Conservation (phyloP, 805 yeast species). For the Metschnikowia gelsemii region DNA sequence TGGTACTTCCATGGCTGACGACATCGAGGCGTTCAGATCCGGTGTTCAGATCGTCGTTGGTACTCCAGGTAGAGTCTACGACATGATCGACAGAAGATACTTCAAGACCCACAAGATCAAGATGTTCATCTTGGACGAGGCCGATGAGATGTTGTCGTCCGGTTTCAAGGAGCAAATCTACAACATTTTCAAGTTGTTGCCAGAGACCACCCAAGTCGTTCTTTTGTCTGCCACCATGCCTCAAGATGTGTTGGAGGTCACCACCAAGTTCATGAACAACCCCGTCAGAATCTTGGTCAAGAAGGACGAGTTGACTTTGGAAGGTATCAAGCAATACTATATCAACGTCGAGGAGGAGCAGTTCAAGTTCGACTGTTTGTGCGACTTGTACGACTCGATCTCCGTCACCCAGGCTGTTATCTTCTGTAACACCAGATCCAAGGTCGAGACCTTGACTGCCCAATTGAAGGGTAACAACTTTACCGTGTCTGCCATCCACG, state of each 20-base stretch:
- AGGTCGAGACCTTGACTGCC: constrained; percentile 85
- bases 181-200: constrained; percentile 86
- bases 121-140: constrained; percentile 96
- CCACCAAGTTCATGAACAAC: constrained; percentile 90
- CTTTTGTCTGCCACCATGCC: constrained; percentile 95
- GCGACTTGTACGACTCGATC: constrained; percentile 92
- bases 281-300: constrained; percentile 93
- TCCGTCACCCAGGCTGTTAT: constrained; percentile 97
- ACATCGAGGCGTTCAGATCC: constrained; percentile 74
- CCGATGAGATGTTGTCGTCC: constrained; percentile 91
- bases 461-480: constrained; percentile 75
- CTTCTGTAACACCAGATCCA: constrained; percentile 93
- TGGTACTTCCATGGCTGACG: constrained; percentile 89
- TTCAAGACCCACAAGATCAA: constrained; percentile 80
- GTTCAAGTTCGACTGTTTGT: constrained; percentile 91
- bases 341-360: constrained; percentile 90
- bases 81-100: constrained; percentile 89
- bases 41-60: constrained; percentile 96
- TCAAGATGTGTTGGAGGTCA: constrained; percentile 84
- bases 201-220: constrained; percentile 88
- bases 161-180: constrained; percentile 96
- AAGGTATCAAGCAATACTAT: constrained; percentile 92
- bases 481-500: constrained; percentile 93
- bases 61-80: constrained; percentile 97
- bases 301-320: constrained; percentile 92